Conservation (phyloP, 768 basidiomycete genomes). For the Tylopilus subfusipes region DNA sequence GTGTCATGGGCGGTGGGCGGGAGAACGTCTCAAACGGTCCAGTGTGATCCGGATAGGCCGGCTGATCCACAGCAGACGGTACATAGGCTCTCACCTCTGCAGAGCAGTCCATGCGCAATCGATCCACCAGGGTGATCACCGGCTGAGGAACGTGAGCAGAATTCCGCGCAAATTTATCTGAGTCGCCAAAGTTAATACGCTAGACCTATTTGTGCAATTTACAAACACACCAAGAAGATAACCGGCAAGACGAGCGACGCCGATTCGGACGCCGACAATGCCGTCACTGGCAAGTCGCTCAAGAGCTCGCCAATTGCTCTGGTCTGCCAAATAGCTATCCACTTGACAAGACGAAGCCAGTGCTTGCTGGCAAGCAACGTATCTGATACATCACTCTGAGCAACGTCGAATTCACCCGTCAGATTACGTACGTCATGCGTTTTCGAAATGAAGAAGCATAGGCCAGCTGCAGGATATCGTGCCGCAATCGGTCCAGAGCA, state of each 20-base stretch:
- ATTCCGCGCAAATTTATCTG: slow-evolving; percentile 15
- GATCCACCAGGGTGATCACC: slow-evolving; percentile 40
- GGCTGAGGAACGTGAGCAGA: slow-evolving; percentile 29
- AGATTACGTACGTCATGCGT: slow-evolving; percentile 64
- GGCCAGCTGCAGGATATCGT: slow-evolving; percentile 44
- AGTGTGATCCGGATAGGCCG: slow-evolving; percentile 9
- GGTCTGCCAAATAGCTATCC: slow-evolving; percentile 39
- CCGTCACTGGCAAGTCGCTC: slow-evolving; percentile 56
- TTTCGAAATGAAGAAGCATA: slow-evolving; percentile 49
- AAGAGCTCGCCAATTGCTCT: slow-evolving; percentile 49
- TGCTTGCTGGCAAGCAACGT: slow-evolving; percentile 68
- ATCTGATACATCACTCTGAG: slow-evolving; percentile 43
- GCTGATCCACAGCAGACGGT: slow-evolving; percentile 29
- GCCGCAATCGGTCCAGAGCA: slow-evolving; percentile 37
- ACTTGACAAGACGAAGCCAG: slow-evolving; percentile 40
- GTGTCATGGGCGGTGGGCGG: slow-evolving; percentile 32
- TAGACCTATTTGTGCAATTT: not conserved
- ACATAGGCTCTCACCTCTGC: slow-evolving; percentile 63
- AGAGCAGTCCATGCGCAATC: slow-evolving; percentile 53
- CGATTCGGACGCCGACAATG: slow-evolving; percentile 83
- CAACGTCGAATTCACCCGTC: slow-evolving; percentile 9
- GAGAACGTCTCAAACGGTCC: slow-evolving; percentile 36
- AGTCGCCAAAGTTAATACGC: slow-evolving; percentile 3
- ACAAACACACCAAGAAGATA: slow-evolving; percentile 48
- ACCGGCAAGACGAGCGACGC: slow-evolving; percentile 71